Base-by-base conservation (phyloP, 345 rosid genomes). In the Angophora floribunda region DNA sequence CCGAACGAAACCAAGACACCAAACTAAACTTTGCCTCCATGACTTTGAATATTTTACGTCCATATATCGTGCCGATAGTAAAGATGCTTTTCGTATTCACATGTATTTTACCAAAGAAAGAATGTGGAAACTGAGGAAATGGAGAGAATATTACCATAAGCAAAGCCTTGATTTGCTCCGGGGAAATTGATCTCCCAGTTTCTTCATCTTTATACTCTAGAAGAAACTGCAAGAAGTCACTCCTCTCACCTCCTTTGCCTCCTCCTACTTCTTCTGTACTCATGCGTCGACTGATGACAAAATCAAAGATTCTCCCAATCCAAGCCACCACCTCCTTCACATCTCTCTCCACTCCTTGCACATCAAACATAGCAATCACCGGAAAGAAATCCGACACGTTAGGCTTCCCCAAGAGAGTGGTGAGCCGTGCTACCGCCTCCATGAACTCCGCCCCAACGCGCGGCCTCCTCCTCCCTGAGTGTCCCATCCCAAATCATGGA, bases 191-290 rank as follows among this genome's bases (percentile, higher is more conserved):
- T 47, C 30, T 85, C 80, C 85, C 90, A 85, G 86, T 87, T 3
- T 91, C 92, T 3, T 91, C 91, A 9, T 89, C 91, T 88, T 90
- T 88, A 75, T 87, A 87, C 16, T 91, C 91, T 51, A 93, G 79
- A 63, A 93, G 75, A 30, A 88, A 17, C 17, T 88, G 89, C 57
- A 88, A 30, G 87, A 88, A 88, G 30, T 88, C 89, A 32, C 50
- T 85, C 53, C 26, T 88, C 52, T 24, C 55, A 86, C 85, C 50
- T 86, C 14, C 59, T 13, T 88, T 88, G 4, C 55, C 89, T 86
- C 87, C 87, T 28, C 87, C 91, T n/a, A 13, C 41, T 21, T 57
- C 10, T 70, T 21, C 28, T 16, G 21, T 28, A 67, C 30, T 52
- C 30, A 14, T 41, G 11, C 59, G 36, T 44, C 32, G 55, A 26